Conservation (phyloP, 768 basidiomycete species). For the Hericium erinaceus region DNA sequence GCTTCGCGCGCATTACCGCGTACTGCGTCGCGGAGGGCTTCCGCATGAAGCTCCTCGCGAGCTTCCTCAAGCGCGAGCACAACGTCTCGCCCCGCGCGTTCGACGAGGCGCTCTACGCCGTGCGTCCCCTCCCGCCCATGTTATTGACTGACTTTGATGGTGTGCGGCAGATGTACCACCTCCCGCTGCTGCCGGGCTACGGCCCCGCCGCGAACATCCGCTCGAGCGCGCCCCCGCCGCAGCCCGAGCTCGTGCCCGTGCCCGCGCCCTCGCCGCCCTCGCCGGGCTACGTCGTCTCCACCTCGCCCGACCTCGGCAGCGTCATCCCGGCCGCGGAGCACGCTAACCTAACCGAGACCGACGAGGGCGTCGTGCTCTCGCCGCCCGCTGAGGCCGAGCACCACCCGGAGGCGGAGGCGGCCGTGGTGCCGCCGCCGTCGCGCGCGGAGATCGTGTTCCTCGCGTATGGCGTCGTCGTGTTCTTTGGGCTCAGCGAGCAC, state of each 20-base stretch:
- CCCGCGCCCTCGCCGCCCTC: too few species aligned
- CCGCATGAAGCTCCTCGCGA: conserved; percentile 73
- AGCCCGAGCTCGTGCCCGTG: conserved; percentile 46
- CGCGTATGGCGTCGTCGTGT: conserved; percentile 84
- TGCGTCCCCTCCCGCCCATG: conserved; percentile 30
- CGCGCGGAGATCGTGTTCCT: conserved; percentile 62
- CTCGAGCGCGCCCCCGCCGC: conserved; percentile 60
- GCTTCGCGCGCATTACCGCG: conserved; percentile 76
- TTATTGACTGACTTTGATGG: too few species aligned
- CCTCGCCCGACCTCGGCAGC: too few species aligned
- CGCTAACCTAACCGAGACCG: too few species aligned
- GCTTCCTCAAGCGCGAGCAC: conserved; percentile 88
- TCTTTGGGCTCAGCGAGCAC: conserved; percentile 75
- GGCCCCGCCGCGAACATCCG: conserved; percentile 76
- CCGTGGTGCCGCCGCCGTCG: not conserved
- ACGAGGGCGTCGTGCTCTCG: conserved; percentile 25
- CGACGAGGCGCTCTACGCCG: conserved; percentile 90
- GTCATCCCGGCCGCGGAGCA: too few species aligned
- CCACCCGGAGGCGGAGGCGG: not conserved
- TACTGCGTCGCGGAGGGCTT: conserved; percentile 85
- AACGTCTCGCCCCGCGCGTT: conserved; percentile 81
- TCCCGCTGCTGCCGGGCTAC: conserved; percentile 88
- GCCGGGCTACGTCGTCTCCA: too few species aligned
- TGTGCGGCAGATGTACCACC: conserved; percentile 70
- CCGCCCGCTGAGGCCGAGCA: not conserved